Base-by-base conservation (phyloP, 2,329 filamentous ascomycete genomes). In the Penicillium occitanis region DNA sequence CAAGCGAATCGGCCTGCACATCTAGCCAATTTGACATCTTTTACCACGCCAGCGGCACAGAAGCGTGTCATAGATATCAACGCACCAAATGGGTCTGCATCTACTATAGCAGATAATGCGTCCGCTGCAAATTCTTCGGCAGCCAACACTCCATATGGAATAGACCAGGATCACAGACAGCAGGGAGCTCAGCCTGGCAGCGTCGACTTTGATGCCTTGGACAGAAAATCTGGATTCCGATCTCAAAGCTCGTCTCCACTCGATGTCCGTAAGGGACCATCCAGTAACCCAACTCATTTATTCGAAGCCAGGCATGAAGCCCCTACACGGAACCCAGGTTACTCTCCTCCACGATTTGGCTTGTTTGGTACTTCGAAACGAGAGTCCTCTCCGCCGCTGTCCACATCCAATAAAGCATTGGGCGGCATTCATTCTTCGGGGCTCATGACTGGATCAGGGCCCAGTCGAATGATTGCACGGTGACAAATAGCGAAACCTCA, bases 71-170 rank as follows among this genome's bases (percentile, higher is more conserved):
- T 79, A 17, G 80, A 82, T 64, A 72, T 78, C 8, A 74, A 79
- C 66, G 79, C 77, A 19, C 76, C 79, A 6, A 78, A 79, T 66
- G 81, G 80, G 25, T 82, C 81, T 3, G 81, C 79, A 25, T 82
- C 80, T 8, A 82, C 81, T 3, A 81, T 82, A 48, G 75, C 79
- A 3, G 81, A 82, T 65, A 77, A 78, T 64, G 72, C 73, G 28
- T 80, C 79, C 10, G 76, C 76, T 17, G 77, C 75, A 35, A 76
- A 77, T 63, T 81, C 80, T 6, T 81, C 79, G 1, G 74, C 78
- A 6, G 76, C 78, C 58, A 80, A 81, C 66, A 82, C 80, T 3
- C 80, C 80, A 5, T 77, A 79, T 50, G 77, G 78, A 48, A 71
- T 70, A n/a, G 77, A 80, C 51, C 77, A 76, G 48, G 73, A 77